A percentile compares a stretch with the other conserved stretches of the same genome.
Evolutionary conservation across 768 basidiomycete species (phyloP).

Genomic region (Melanogaster broomeanus): DNA sequence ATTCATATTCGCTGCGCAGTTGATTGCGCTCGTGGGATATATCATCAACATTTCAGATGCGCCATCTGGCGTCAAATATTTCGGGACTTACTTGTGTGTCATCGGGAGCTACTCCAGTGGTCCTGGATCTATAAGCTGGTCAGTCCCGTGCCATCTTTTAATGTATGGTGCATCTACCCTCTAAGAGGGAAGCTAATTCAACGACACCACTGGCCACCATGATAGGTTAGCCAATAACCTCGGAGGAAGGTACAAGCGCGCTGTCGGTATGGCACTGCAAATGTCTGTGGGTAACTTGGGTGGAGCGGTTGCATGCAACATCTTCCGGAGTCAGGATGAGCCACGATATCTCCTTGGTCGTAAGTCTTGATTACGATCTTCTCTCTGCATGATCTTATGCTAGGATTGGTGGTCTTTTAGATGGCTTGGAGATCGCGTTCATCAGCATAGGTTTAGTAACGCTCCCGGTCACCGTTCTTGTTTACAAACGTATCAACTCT

Average conservation of each 20-base stretch:
- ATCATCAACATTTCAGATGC: constrained; percentile 61
- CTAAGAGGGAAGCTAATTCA: no score
- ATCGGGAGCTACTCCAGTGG: constrained; percentile 58
- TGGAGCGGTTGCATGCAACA: constrained; percentile 64
- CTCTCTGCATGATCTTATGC: not conserved
- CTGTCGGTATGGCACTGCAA: constrained; percentile 64
- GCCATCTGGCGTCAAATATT: constrained; percentile 60
- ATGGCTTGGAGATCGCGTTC: constrained; percentile 65
- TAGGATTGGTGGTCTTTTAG: constrained; percentile 32
- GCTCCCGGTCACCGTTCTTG: constrained; percentile 45
- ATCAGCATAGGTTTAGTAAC: constrained; percentile 59
- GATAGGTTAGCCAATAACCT: constrained; percentile 55
- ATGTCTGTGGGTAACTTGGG: constrained; percentile 55
- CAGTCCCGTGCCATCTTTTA: constrained; percentile 5
- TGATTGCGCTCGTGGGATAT: constrained; percentile 58
- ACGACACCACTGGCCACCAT: no score
- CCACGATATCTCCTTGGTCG: constrained; percentile 67
- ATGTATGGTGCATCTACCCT: not conserved
- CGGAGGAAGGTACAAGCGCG: constrained; percentile 71
- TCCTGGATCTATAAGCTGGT: constrained; percentile 68
- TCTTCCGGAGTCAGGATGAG: constrained; percentile 58
- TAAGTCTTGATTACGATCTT: constrained; percentile 33
- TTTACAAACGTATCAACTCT: no score
- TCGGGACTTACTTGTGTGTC: constrained; percentile 71
- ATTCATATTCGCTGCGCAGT: constrained; percentile 55